Percentiles rank a stretch among this genome's conserved stretches.
Evolutionary conservation across 2,329 filamentous ascomycete species (phyloP).

Genomic region (Diaporthe citri): DNA sequence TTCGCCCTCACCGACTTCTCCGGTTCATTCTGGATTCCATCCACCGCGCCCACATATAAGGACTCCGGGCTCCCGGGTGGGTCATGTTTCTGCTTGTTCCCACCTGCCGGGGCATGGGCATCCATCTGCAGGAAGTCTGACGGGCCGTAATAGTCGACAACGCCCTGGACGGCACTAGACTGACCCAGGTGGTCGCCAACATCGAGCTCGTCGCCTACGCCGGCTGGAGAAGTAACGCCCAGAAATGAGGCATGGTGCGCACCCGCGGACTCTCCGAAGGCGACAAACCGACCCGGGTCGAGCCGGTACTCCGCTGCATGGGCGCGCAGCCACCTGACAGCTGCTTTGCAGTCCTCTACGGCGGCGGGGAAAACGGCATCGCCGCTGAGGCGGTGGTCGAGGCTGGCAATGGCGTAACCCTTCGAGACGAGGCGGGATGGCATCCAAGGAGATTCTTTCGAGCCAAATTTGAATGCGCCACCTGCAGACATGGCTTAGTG

Average conservation of each 20-base stretch:
- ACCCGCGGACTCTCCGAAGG: conserved; percentile 39
- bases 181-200: conserved; percentile 36
- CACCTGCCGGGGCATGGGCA: conserved; percentile 13
- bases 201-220: conserved; percentile 35
- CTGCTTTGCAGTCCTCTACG: conserved; percentile 39
- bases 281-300: conserved; percentile 33
- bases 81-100: conserved; percentile 32
- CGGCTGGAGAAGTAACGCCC: conserved; percentile 28
- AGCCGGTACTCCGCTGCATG: conserved; percentile 33
- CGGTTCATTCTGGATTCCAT: conserved; percentile 31
- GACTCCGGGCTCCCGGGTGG: conserved; percentile 36
- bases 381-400: conserved; percentile 39
- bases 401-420: conserved; percentile 37
- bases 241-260: conserved; percentile 37
- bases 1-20: conserved; percentile 37
- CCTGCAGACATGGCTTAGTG: background rate
- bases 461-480: conserved; percentile 38
- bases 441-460: conserved; percentile 36
- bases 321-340: conserved; percentile 38
- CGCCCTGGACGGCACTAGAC: conserved; percentile 36
- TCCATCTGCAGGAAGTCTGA: conserved; percentile 40
- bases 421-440: conserved; percentile 34
- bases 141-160: conserved; percentile 37
- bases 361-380: conserved; percentile 38
- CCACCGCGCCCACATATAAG: conserved; percentile 28